Base-by-base conservation (phyloP, 139 green algal species). In the Picochlorum costavermella region DNA sequence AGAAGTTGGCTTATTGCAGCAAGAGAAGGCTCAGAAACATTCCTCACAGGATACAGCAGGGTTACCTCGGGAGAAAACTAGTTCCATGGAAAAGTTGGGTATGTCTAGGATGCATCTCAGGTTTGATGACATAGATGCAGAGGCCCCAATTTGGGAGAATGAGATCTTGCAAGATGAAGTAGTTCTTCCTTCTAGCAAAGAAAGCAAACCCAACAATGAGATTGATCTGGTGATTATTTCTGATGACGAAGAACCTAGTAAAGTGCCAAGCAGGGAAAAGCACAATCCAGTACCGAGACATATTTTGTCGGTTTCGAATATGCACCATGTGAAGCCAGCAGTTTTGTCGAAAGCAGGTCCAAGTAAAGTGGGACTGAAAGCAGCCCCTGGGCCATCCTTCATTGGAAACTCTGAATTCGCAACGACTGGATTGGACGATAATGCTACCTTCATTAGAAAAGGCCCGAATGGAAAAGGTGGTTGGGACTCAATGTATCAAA, bases 391-490 rank as follows among this genome's bases (percentile, higher is more conserved):
- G 12, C n/a, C 17, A 13, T 59, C 63, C 8, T 76, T 76, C 37
- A 68, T 76, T 11, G 40, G 53, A 31, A 60, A 70, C 26, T 6
- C 20, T 2, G 33, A 63, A 16, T 26, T 13, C 1, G 70, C 70
- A 12, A 50, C 30, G 16, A 57, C 51, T 10, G 70, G 70, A 36
- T 44, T 76, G 25, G 40, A 76, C 6, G 50, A 63, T 12, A 56
- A 31, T 23, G 46, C 50, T 1, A 56, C 36, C 17, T 76, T 51
- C 63, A 72, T 76, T 30, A 58, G 63, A 50, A 60, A 51, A 29
- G 70, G 70, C 2, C 70, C 70, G 12, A 56, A 76, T 44, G 70
- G 70, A 62, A 76, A 58, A 61, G 70, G 70, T 2, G 70, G 70
- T 9, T 17, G 36, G 13, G 33, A 16, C 8, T 56, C 33, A 16